phyloP scores from a whole-genome alignment of 2,329 filamentous ascomycete species.

The Aspergillus novofumigatus region DNA sequence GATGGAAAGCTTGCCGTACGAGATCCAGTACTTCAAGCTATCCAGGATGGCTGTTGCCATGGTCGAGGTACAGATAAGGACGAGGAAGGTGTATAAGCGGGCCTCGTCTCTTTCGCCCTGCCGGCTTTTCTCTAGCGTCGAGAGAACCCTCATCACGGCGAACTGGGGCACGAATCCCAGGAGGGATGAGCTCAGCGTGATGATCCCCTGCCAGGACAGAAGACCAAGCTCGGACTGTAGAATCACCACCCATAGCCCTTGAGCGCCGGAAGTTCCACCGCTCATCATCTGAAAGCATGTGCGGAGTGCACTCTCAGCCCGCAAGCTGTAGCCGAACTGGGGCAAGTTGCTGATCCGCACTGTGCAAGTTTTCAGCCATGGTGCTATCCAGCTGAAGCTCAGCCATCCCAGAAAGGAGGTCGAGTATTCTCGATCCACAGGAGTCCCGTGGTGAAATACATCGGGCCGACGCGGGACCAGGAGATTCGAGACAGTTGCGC shows the following conservation, averaged over 20 bases:
- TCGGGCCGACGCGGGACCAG: conserved; percentile 59
- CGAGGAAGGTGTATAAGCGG: conserved; percentile 25
- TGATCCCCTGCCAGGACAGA: conserved; percentile 55
- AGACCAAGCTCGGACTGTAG: conserved; percentile 12
- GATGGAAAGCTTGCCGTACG: conserved; percentile 56
- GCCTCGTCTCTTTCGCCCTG: conserved; percentile 42
- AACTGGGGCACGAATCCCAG: conserved; percentile 65
- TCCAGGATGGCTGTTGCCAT: conserved; percentile 51
- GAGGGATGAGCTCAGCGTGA: conserved; percentile 52
- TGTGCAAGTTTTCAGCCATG: conserved; percentile 51
- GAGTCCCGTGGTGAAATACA: conserved; percentile 53
- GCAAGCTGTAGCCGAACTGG: conserved; percentile 50
- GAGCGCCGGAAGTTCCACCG: no score
- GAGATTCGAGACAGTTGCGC: neutral
- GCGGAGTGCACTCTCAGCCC: conserved; percentile 27
- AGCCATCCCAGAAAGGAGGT: conserved; percentile 54
- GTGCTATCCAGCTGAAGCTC: conserved; percentile 58
- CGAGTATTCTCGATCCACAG: conserved; percentile 58
- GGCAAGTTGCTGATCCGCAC: conserved; percentile 60
- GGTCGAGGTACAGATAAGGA: conserved; percentile 52
- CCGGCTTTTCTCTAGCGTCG: conserved; percentile 53
- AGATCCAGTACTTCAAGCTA: conserved; percentile 40
- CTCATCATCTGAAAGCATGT: no score
- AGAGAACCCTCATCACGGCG: conserved; percentile 61
- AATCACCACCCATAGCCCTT: neutral